phyloP scores from a whole-genome alignment of 306 rosid genomes.

The Cucumis sativus region DNA sequence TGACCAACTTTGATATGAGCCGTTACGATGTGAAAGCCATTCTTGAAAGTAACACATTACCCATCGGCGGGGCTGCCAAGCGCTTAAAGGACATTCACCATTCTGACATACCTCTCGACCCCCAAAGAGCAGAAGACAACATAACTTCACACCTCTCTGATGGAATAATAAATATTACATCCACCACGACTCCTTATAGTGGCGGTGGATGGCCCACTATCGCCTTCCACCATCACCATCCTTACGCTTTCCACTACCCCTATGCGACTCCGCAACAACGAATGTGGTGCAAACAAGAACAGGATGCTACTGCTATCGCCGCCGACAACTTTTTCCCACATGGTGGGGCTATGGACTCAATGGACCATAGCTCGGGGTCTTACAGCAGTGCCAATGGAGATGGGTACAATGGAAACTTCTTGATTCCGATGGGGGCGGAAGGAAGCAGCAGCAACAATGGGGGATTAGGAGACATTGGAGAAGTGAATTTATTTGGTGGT shows the following conservation, averaged over 20 bases:
- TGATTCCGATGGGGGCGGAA: slow-evolving; percentile 1
- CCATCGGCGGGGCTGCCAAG: slow-evolving; percentile 73
- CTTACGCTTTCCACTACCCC: slow-evolving; percentile 25
- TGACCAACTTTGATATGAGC: slow-evolving; percentile 93
- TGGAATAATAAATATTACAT: slow-evolving; percentile 2
- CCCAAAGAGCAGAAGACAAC: slow-evolving; percentile 15
- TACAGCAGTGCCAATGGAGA: slow-evolving; percentile 12
- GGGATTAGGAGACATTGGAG: slow-evolving; percentile 24
- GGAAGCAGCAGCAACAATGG: neutral
- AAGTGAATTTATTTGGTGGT: slow-evolving; percentile 29
- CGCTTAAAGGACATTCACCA: slow-evolving; percentile 60
- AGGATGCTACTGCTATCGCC: slow-evolving; percentile 15
- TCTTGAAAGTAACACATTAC: slow-evolving; percentile 62
- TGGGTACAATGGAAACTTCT: slow-evolving; percentile 11
- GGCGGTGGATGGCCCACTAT: slow-evolving; percentile 39
- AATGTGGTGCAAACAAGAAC: slow-evolving; percentile 78
- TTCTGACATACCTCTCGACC: slow-evolving; percentile 19
- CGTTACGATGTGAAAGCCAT: slow-evolving; percentile 78
- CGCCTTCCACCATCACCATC: slow-evolving; percentile 25
- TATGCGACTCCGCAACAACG: slow-evolving; percentile 22
- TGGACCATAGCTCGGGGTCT: slow-evolving; percentile 59
- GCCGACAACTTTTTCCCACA: slow-evolving; percentile 55
- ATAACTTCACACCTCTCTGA: slow-evolving; percentile 26
- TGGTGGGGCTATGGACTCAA: slow-evolving; percentile 37
- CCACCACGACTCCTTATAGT: slow-evolving; percentile 6